phyloP scores from a whole-genome alignment of 805 yeast genomes.

The Saccharomycopsis olivae region DNA sequence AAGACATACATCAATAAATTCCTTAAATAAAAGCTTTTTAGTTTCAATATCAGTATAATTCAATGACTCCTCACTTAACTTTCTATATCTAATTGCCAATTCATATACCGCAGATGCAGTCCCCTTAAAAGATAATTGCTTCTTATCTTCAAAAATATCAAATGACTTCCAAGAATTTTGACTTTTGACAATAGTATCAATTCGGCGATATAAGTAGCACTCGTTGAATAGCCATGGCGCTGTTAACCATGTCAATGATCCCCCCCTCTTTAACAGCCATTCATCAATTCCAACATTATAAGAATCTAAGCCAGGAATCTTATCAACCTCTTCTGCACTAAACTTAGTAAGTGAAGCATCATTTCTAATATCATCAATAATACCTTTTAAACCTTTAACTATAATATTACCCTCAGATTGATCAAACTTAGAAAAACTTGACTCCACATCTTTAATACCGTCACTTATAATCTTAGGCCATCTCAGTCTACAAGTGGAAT shows the following conservation, averaged over 20 bases:
- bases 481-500: slow-evolving; percentile 62
- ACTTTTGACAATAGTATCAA: slow-evolving; percentile 36
- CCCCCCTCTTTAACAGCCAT: too few relatives aligned
- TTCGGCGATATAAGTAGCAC: slow-evolving; percentile 67
- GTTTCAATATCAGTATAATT: slow-evolving; percentile 19
- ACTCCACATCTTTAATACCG: slow-evolving; percentile 48
- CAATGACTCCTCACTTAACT: slow-evolving; percentile 25
- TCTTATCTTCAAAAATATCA: slow-evolving; percentile 66
- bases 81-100: slow-evolving; percentile 54
- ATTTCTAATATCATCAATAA: slow-evolving; percentile 12
- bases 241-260: slow-evolving; percentile 57
- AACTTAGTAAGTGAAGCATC: slow-evolving; percentile 26
- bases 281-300: slow-evolving; percentile 47
- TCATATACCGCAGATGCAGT: slow-evolving; percentile 74
- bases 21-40: slow-evolving; percentile 50
- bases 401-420: slow-evolving; percentile 16
- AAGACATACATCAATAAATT: slow-evolving; percentile 75
- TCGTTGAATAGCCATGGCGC: slow-evolving; percentile 92
- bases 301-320: slow-evolving; percentile 36
- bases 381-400: slow-evolving; percentile 5
- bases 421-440: background rate
- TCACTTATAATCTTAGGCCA: slow-evolving; percentile 81
- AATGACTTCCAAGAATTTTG: slow-evolving; percentile 26
- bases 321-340: slow-evolving; percentile 27
- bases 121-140: slow-evolving; percentile 62